Conservation (phyloP, 805 yeast genomes). For the Candida sonorensis region DNA sequence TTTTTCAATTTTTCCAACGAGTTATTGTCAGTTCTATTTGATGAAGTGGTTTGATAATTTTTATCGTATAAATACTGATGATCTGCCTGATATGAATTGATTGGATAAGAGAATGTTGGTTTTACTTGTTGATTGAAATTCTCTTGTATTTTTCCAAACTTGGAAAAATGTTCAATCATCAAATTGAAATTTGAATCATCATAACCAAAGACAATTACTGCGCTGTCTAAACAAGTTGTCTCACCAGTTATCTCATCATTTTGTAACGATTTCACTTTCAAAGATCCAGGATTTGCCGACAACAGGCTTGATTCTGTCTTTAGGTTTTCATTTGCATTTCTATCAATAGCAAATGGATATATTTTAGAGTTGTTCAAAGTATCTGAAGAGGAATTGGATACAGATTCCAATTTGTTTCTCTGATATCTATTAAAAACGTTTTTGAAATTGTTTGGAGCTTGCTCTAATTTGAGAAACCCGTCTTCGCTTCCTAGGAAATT, state of each 20-base stretch:
- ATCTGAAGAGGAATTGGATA: conserved; percentile 6
- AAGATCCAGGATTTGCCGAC: too few species aligned
- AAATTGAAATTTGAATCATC: conserved; percentile 66
- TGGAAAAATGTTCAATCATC: conserved; percentile 65
- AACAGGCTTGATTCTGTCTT: too few species aligned
- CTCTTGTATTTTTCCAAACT: conserved; percentile 76
- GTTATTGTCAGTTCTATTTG: too few species aligned
- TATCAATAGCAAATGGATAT: conserved; percentile 12
- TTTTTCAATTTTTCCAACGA: conserved; percentile 17
- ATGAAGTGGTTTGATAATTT: too few species aligned
- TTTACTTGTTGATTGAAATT: conserved; percentile 41
- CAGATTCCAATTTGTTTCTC: conserved; percentile 13
- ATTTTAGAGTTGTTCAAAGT: conserved; percentile 2
- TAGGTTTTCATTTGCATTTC: background rate
- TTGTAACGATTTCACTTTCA: too few species aligned
- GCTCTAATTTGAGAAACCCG: conserved; percentile 30
- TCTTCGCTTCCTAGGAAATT: conserved; percentile 23
- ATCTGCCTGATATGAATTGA: conserved; percentile 2
- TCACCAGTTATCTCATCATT: too few species aligned
- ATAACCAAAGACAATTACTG: conserved; percentile 84
- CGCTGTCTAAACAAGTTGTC: conserved; percentile 37
- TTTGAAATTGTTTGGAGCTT: conserved; percentile 35
- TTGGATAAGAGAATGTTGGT: conserved; percentile 5
- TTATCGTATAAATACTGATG: conserved; percentile 1
- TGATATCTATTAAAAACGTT: conserved; percentile 38